phyloP scores from a whole-genome alignment of 306 rosid species.

The Erythrophleum fordii region DNA sequence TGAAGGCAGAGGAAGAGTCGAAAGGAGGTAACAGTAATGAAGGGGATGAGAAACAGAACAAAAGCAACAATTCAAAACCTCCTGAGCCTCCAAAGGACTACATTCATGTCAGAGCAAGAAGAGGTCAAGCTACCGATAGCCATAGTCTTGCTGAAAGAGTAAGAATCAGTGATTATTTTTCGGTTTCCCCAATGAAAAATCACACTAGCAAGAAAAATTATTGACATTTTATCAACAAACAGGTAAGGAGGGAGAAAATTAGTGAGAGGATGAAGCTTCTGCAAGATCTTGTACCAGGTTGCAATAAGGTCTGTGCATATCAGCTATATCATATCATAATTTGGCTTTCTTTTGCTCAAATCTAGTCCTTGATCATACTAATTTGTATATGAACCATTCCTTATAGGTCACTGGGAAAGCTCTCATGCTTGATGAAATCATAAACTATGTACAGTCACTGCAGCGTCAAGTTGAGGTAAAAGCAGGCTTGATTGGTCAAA shows the following conservation, averaged over 20 bases:
- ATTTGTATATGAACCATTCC: conserved; percentile 19
- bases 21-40: conserved; percentile 43
- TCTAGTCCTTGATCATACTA: conserved; percentile 24
- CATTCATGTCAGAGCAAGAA: conserved; percentile 98
- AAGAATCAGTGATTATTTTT: conserved; percentile 23
- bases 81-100: conserved; percentile 88
- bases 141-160: conserved; percentile 99
- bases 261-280: conserved; percentile 97
- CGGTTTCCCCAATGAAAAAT: background rate
- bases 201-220: background rate
- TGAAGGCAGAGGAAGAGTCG: conserved; percentile 70
- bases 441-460: conserved; percentile 96
- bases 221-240: conserved; percentile 40
- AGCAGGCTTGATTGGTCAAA: conserved; percentile 1
- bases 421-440: conserved; percentile 95
- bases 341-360: conserved; percentile 35
- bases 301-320: conserved; percentile 72
- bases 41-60: conserved; percentile 59
- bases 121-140: conserved; percentile 99
- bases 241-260: conserved; percentile 98
- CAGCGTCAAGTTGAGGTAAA: conserved; percentile 98
- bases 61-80: conserved; percentile 57
- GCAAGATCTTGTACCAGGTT: conserved; percentile 97
- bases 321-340: background rate
- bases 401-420: conserved; percentile 95